Evolutionary conservation across 768 basidiomycete species (phyloP), one percentile per base, ranked within the genome.

Genomic region (Russula brevipes): DNA sequence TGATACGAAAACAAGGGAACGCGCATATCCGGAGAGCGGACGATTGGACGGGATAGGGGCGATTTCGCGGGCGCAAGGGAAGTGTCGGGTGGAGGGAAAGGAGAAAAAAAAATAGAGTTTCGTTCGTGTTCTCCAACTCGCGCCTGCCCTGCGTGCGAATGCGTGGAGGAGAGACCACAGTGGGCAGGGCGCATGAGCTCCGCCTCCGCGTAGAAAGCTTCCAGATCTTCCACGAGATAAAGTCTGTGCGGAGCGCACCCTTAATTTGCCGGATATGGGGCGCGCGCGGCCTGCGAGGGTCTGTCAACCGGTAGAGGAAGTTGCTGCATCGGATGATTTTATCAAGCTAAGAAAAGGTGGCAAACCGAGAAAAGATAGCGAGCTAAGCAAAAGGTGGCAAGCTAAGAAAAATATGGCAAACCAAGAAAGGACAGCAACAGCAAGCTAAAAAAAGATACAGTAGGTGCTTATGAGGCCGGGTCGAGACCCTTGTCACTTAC

Each of bases 151-250:
- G 39, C 39, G 39, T 16, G 31, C 41, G 12, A 6, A 36, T 54
- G 47, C 54, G 30, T 54, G 61, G n/a, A 30, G 17, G 38, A 5
- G 41, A 31, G 14, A 12, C 14, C 31, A 31, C 42, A 1, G 14
- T 12, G 16, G 14, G 42, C 38, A 24, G 38, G 51, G 42, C 35
- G 11, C 11, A 45, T 36, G 51, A 41, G 46, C 60, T 54, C 54
- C 60, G 54, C 6, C 54, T 33, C 54, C 54, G 45, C 24, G 44
- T 64, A 24, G 58, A 60, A 64, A 14, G 6, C 2, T 64, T 64
- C 63, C 47, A 64, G 63, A 64, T 64, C 63, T 59, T 64, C 63
- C n/a, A 64, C 52, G n/a, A 64, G 63, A 64, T 64, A 64, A 60
- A 46, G 58, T 64, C 63, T 55, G 35, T 41, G 39, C 47, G 63